Percentiles rank a stretch among this genome's conserved stretches.
phyloP scores from a whole-genome alignment of 768 basidiomycete genomes.

The Leccinellum albellum region DNA sequence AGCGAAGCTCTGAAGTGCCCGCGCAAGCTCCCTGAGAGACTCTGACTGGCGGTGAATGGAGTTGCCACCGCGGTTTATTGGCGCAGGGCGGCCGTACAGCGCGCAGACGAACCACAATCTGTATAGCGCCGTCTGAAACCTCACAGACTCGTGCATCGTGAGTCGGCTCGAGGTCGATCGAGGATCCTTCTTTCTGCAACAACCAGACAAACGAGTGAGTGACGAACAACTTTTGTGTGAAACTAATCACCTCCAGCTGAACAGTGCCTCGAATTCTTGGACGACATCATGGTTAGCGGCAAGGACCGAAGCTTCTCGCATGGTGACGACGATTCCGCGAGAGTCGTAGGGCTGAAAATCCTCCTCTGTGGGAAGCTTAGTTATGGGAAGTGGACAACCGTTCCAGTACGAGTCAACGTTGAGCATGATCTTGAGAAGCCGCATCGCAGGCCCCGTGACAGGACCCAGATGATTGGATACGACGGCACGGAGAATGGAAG shows the following conservation, averaged over 20 bases:
- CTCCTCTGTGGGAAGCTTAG: too few species aligned
- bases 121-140: background rate
- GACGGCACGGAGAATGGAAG: too few species aligned
- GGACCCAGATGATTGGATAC: too few species aligned
- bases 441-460: too few species aligned
- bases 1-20: background rate
- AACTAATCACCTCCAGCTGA: slow-evolving; percentile 19
- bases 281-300: slow-evolving; percentile 16
- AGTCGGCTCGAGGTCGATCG: background rate
- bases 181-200: slow-evolving; percentile 36
- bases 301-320: slow-evolving; percentile 13
- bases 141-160: background rate
- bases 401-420: too few species aligned
- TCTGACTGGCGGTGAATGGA: background rate
- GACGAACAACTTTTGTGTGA: background rate
- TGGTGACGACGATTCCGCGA: too few species aligned
- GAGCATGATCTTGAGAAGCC: too few species aligned
- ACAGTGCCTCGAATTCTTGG: slow-evolving; percentile 12
- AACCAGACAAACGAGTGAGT: slow-evolving; percentile 1
- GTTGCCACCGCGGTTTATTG: background rate
- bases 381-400: too few species aligned
- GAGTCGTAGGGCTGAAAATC: too few species aligned
- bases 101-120: background rate
- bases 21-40: background rate
- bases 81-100: background rate